Percentiles rank a stretch among this genome's conserved stretches.
phyloP scores from a whole-genome alignment of 2,329 filamentous ascomycete genomes.

The Fusarium neocosmosporiellum region DNA sequence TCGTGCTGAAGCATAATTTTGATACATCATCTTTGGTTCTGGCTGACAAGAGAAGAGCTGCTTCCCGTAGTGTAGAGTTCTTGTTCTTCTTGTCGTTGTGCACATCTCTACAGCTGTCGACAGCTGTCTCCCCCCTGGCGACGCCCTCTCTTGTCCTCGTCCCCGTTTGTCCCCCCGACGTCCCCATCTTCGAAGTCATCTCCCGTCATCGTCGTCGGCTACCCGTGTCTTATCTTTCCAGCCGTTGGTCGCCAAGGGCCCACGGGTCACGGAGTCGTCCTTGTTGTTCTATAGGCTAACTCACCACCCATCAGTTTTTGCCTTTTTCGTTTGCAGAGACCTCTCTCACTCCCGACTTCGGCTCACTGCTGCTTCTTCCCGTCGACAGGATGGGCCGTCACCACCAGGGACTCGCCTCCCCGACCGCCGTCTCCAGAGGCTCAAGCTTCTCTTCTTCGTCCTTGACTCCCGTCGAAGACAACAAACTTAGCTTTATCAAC shows the following conservation, averaged over 20 bases:
- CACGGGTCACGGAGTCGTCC: neutral
- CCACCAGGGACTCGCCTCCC: neutral
- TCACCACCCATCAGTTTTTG: neutral
- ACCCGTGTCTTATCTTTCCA: conserved; percentile 29
- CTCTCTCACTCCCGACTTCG: neutral
- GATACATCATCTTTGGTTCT: neutral
- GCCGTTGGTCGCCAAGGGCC: conserved; percentile 8
- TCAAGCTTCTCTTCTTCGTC: neutral
- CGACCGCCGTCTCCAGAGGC: neutral
- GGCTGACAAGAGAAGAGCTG: neutral
- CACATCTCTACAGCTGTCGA: neutral
- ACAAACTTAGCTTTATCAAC: neutral
- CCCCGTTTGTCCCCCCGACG: conserved; percentile 25
- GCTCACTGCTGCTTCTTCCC: neutral
- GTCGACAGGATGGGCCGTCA: conserved; percentile 2
- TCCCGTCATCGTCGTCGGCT: conserved; percentile 6
- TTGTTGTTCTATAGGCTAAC: conserved; percentile 9
- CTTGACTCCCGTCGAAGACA: conserved; percentile 3
- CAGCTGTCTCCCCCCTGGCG: neutral
- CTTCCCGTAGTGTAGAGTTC: neutral
- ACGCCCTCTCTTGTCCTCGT: conserved; percentile 3
- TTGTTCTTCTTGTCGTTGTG: neutral
- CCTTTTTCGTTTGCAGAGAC: neutral
- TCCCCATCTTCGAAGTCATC: conserved; percentile 22
- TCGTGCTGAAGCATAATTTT: neutral